These are phyloP conservation scores for Cladosporium sp. DNA, from an alignment of 2,329 filamentous ascomycete species.

Conservation along the genomic window DNA sequence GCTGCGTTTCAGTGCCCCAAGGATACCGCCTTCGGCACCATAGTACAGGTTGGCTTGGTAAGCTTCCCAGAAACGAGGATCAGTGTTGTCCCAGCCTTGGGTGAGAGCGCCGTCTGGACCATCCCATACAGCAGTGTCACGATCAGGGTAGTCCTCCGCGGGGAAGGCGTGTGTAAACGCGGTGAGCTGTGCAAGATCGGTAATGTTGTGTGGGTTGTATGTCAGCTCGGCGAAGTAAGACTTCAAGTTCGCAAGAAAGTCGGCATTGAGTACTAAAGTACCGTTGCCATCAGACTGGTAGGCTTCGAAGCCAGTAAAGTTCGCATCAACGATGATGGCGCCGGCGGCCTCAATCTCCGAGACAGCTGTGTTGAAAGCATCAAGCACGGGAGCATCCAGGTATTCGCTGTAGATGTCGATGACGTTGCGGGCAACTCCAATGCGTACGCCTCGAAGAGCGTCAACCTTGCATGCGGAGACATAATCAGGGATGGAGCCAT, in stretches of 20 bases:
- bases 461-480: constrained; percentile 50
- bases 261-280: constrained; percentile 54
- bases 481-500: constrained; percentile 54
- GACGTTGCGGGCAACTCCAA: constrained; percentile 64
- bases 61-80: constrained; percentile 56
- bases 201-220: constrained; percentile 59
- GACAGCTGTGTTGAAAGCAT: constrained; percentile 59
- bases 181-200: constrained; percentile 52
- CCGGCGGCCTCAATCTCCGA: constrained; percentile 55
- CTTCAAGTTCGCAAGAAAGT: constrained; percentile 60
- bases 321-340: constrained; percentile 60
- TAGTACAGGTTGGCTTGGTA: constrained; percentile 56
- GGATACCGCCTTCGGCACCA: constrained; percentile 60
- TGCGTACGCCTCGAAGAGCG: constrained; percentile 55
- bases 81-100: constrained; percentile 57
- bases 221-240: constrained; percentile 58
- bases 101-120: constrained; percentile 52
- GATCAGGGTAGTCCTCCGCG: constrained; percentile 59
- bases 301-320: constrained; percentile 56
- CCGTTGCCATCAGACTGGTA: constrained; percentile 45
- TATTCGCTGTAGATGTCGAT: constrained; percentile 43
- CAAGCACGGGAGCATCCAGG: constrained; percentile 45
- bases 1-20: constrained; percentile 58
- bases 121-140: constrained; percentile 62
- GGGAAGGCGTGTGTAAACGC: constrained; percentile 57